Percentiles rank a stretch among this genome's conserved stretches.
Evolutionary conservation across 768 basidiomycete genomes (phyloP).

Genomic region (Dioszegia aurantiaca): DNA sequence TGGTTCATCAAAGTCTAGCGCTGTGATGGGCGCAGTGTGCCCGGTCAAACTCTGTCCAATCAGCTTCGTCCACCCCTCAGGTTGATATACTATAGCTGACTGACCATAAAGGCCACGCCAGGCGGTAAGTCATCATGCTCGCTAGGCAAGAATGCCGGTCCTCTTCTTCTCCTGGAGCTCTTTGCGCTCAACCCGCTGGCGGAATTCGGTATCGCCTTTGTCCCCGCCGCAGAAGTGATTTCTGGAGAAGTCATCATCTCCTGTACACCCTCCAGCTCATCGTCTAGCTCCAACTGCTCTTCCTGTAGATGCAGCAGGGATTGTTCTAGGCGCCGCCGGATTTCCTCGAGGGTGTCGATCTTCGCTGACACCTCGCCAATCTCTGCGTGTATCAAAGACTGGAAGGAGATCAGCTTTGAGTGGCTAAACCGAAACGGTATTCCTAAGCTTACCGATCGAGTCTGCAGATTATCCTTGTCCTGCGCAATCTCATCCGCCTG

Average conservation of each 20-base stretch:
- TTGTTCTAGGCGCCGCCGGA: conserved; percentile 73
- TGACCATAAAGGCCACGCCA: conserved; percentile 94
- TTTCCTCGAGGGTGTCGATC: conserved; percentile 77
- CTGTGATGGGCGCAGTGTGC: conserved; percentile 76
- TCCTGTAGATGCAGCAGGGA: conserved; percentile 84
- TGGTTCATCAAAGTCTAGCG: conserved; percentile 93
- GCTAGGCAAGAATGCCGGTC: conserved; percentile 92
- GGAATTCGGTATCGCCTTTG: conserved; percentile 55
- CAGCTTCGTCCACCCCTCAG: conserved; percentile 4
- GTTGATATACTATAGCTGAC: conserved; percentile 13
- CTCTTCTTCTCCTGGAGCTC: conserved; percentile 72
- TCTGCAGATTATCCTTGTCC: conserved; percentile 90
- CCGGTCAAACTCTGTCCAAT: conserved; percentile 68
- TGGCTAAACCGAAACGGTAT: not conserved
- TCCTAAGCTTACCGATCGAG: conserved; percentile 68
- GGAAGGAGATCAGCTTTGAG: not conserved
- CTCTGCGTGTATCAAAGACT: conserved; percentile 83
- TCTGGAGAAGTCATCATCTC: conserved; percentile 62
- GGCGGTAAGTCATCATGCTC: conserved; percentile 94
- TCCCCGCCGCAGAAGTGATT: conserved; percentile 39
- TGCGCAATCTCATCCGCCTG: conserved; percentile 80
- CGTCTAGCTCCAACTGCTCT: conserved; percentile 94
- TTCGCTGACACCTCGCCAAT: conserved; percentile 84
- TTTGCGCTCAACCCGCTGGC: conserved; percentile 53
- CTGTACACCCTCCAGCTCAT: conserved; percentile 85